Percentiles rank a stretch among this genome's conserved stretches.
Evolutionary conservation across 768 basidiomycete genomes (phyloP).

Genomic region (Auriscalpium vulgare): DNA sequence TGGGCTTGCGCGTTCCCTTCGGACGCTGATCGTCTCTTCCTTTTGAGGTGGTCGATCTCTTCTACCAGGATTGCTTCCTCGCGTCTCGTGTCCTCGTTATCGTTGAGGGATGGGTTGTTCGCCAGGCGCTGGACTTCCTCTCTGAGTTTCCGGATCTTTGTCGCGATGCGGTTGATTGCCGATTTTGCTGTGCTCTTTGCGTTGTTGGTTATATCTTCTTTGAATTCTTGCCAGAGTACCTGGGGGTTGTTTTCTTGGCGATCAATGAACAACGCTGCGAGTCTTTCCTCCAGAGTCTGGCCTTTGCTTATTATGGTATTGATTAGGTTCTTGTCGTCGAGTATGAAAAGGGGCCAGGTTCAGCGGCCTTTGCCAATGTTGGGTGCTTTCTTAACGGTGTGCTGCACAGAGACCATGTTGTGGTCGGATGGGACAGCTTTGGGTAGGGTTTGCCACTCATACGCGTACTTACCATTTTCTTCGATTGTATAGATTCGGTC

Average conservation of each 20-base stretch:
- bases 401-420: background rate
- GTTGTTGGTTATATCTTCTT: background rate
- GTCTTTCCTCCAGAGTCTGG: too few species aligned
- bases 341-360: background rate
- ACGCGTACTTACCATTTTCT: background rate
- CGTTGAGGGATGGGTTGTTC: background rate
- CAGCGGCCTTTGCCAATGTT: background rate
- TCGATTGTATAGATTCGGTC: background rate
- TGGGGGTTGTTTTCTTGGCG: background rate
- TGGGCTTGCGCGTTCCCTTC: background rate
- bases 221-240: background rate
- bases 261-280: too few species aligned
- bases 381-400: too few species aligned
- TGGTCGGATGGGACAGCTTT: background rate
- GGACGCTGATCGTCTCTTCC: background rate
- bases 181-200: background rate
- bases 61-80: background rate
- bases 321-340: too few species aligned
- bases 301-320: too few species aligned
- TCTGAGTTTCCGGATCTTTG: background rate
- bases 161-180: background rate
- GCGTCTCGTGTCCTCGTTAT: background rate
- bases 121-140: background rate
- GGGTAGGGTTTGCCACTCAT: background rate
- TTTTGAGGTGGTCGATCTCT: background rate